phyloP scores from a whole-genome alignment of 495 filamentous ascomycete species.

The Lophiotrema nucula region DNA sequence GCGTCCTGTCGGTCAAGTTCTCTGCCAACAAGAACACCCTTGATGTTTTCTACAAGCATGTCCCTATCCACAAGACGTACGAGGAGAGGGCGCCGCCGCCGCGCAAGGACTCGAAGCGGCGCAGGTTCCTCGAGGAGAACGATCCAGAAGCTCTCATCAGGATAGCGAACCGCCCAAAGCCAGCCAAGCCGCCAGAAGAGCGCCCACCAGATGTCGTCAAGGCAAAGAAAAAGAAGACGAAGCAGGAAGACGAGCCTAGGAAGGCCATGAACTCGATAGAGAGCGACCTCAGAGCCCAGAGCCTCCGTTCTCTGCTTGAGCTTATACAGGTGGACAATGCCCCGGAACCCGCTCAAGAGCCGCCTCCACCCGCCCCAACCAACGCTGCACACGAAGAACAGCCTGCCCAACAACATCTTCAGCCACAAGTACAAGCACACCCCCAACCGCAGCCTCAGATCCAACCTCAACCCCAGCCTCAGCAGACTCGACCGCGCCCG shows the following conservation, averaged over 20 bases:
- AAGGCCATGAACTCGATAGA: slow-evolving; percentile 26
- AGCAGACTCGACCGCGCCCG: slow-evolving; percentile 2
- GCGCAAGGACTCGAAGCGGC: slow-evolving; percentile 34
- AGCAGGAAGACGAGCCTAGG: slow-evolving; percentile 15
- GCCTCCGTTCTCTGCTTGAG: slow-evolving; percentile 31
- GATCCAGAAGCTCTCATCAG: slow-evolving; percentile 32
- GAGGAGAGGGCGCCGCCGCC: slow-evolving; percentile 36
- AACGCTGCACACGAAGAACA: too few relatives aligned
- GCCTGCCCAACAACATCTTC: background rate
- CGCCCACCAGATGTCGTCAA: slow-evolving; percentile 7
- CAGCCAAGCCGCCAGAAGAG: slow-evolving; percentile 12
- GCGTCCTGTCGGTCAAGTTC: slow-evolving; percentile 36
- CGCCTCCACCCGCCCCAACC: background rate
- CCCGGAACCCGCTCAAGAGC: slow-evolving; percentile 9
- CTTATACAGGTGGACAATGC: slow-evolving; percentile 27
- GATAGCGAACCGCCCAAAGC: slow-evolving; percentile 25
- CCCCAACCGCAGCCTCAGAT: background rate
- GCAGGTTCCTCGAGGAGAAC: slow-evolving; percentile 23
- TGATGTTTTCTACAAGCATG: slow-evolving; percentile 36
- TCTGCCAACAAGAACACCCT: slow-evolving; percentile 29
- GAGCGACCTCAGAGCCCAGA: slow-evolving; percentile 32
- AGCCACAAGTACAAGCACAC: background rate
- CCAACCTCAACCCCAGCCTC: slow-evolving; percentile 6
- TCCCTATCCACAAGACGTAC: slow-evolving; percentile 35
- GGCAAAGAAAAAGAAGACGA: slow-evolving; percentile 25